Evolutionary conservation across 768 basidiomycete species (phyloP).

Genomic region (Mycena vulgaris): DNA sequence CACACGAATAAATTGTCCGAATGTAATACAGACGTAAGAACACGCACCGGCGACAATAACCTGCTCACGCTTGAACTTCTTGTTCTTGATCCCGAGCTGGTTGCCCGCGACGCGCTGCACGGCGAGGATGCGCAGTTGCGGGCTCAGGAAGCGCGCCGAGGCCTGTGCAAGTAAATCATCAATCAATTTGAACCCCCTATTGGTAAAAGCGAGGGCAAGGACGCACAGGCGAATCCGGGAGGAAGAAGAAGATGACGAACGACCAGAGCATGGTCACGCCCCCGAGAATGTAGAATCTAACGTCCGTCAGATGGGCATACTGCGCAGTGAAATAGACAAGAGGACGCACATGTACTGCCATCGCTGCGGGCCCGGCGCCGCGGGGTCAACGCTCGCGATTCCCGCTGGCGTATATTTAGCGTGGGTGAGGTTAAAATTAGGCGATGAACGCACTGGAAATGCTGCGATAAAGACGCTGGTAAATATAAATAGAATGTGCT

Average conservation of each 20-base stretch:
- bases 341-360: conserved; percentile 40
- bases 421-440: background rate
- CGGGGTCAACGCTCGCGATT: conserved; percentile 34
- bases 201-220: background rate
- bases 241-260: conserved; percentile 34
- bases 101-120: conserved; percentile 42
- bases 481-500: background rate
- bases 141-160: conserved; percentile 34
- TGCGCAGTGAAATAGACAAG: background rate
- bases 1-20: background rate
- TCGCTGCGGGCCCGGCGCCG: conserved; percentile 26
- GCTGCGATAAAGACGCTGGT: conserved; percentile 3
- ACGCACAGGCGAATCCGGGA: conserved; percentile 39
- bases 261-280: conserved; percentile 36
- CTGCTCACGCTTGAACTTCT: conserved; percentile 40
- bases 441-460: conserved; percentile 18
- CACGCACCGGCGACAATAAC: conserved; percentile 29
- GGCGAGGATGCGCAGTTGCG: conserved; percentile 37
- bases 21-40: background rate
- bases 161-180: conserved; percentile 8
- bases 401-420: conserved; percentile 27
- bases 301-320: background rate
- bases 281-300: conserved; percentile 41
- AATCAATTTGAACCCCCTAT: background rate
- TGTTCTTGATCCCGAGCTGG: conserved; percentile 45